These are phyloP conservation scores for Oemleria cerasiformis DNA, from an alignment of 306 rosid genomes.

Conservation along the genomic window DNA sequence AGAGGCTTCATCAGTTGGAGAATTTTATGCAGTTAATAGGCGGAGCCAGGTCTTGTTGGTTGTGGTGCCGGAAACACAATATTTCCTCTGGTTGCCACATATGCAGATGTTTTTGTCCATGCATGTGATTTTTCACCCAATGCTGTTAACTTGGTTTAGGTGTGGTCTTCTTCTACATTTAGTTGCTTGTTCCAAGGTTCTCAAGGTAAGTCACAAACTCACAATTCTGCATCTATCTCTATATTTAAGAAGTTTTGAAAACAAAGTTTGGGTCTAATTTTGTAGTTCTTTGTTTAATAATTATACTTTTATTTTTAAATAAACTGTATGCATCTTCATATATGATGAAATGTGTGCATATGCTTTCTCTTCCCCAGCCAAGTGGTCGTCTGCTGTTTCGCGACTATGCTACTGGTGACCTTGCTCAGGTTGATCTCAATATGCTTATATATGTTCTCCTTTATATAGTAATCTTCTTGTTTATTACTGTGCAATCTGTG, in stretches of 20 bases:
- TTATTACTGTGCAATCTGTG: no score
- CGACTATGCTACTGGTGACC: constrained; percentile 93
- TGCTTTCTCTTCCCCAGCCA: constrained; percentile 49
- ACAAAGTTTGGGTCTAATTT: no score
- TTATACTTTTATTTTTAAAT: no score
- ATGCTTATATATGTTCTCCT: neutral
- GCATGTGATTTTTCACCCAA: constrained; percentile 95
- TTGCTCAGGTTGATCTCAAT: constrained; percentile 77
- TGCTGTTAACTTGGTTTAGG: constrained; percentile 88
- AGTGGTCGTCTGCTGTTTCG: constrained; percentile 73
- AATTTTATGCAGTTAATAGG: constrained; percentile 91
- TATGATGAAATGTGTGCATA: constrained; percentile 16
- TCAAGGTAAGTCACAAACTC: no score
- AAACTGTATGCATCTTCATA: constrained; percentile 16
- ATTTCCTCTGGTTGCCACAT: constrained; percentile 72
- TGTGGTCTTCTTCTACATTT: constrained; percentile 28
- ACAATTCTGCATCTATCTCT: no score
- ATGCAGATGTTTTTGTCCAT: constrained; percentile 67
- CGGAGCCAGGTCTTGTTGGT: constrained; percentile 95
- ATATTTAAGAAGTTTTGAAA: constrained; percentile 53
- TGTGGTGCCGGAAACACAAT: constrained; percentile 97
- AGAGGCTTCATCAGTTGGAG: constrained; percentile 88
- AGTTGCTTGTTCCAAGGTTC: neutral
- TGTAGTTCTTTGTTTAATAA: no score
- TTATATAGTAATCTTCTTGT: no score